These are phyloP conservation scores for Pythium dissimile DNA, from an alignment of 352 stramenopile species.

Conservation along the genomic window DNA sequence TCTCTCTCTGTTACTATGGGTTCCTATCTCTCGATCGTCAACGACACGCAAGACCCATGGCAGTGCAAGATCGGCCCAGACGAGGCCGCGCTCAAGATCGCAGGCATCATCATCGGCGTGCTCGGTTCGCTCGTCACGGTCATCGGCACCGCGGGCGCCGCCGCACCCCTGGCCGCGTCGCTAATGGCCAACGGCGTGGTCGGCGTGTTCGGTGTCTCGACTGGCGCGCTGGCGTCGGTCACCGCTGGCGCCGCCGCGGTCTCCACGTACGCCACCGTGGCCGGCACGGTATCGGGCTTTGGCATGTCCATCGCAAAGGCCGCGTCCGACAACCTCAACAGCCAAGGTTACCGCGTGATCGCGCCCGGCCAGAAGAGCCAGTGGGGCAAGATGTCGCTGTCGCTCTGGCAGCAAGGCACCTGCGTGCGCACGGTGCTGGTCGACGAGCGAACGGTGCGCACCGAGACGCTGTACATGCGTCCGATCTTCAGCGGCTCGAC, in stretches of 20 bases:
- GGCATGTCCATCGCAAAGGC: slow-evolving; percentile 31
- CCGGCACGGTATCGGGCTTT: slow-evolving; percentile 33
- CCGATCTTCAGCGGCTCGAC: slow-evolving; percentile 50
- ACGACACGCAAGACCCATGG: slow-evolving; percentile 24
- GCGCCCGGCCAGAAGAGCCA: slow-evolving; percentile 23
- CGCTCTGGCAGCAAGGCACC: slow-evolving; percentile 47
- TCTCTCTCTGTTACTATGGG: slow-evolving; percentile 13
- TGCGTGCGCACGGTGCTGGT: slow-evolving; percentile 38
- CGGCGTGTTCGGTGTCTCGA: slow-evolving; percentile 17
- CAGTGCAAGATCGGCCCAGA: slow-evolving; percentile 21
- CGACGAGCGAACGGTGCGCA: slow-evolving; percentile 32
- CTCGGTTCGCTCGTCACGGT: slow-evolving; percentile 7
- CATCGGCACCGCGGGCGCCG: slow-evolving; percentile 6
- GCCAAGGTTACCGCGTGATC: slow-evolving; percentile 32
- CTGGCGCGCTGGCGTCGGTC: slow-evolving; percentile 11
- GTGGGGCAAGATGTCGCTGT: slow-evolving; percentile 40
- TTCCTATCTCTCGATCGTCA: slow-evolving; percentile 27
- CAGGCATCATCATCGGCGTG: slow-evolving; percentile 2
- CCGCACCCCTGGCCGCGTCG: slow-evolving; percentile 5
- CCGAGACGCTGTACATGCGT: slow-evolving; percentile 47
- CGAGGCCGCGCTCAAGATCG: slow-evolving; percentile 18
- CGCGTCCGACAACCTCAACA: slow-evolving; percentile 32
- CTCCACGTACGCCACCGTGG: slow-evolving; percentile 10
- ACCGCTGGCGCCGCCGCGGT: slow-evolving; percentile 1
- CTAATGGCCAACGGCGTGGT: slow-evolving; percentile 7